Evolutionary conservation across 257 asterid species (phyloP).

Genomic region (Lantana camara): DNA sequence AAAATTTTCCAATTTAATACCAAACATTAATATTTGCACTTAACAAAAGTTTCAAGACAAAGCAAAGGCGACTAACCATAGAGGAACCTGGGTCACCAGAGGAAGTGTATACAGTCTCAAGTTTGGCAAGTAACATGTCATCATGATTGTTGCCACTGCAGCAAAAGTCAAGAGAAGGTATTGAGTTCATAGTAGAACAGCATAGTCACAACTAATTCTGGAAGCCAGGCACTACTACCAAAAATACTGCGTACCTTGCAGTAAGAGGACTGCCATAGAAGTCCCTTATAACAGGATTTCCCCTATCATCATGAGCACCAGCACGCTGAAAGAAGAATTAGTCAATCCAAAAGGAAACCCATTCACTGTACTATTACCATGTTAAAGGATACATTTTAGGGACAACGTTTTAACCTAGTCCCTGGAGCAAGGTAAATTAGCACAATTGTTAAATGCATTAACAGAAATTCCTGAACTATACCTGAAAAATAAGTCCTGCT

Average conservation of each 20-base stretch:
- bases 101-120: slow-evolving; percentile 84
- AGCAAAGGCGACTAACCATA: slow-evolving; percentile 59
- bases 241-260: slow-evolving; percentile 64
- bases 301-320: slow-evolving; percentile 88
- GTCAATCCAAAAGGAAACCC: slow-evolving; percentile 20
- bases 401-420: no score
- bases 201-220: slow-evolving; percentile 16
- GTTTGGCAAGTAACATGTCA: slow-evolving; percentile 89
- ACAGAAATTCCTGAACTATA: slow-evolving; percentile 25
- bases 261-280: slow-evolving; percentile 95
- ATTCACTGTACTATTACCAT: slow-evolving; percentile 6
- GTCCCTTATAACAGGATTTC: slow-evolving; percentile 89
- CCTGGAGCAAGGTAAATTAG: slow-evolving; percentile 7
- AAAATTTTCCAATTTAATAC: slow-evolving; percentile 10
- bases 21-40: not conserved
- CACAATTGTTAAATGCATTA: not conserved
- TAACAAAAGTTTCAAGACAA: slow-evolving; percentile 14
- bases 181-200: not conserved
- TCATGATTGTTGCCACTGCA: slow-evolving; percentile 92
- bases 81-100: slow-evolving; percentile 91
- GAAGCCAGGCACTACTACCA: slow-evolving; percentile 2
- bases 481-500: slow-evolving; percentile 85
- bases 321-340: slow-evolving; percentile 60
- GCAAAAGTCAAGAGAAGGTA: slow-evolving; percentile 16
- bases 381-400: no score